Percentiles rank a stretch among this genome's conserved stretches.
Evolutionary conservation across 768 basidiomycete species (phyloP).

Genomic region (Macrocybe gigantea): DNA sequence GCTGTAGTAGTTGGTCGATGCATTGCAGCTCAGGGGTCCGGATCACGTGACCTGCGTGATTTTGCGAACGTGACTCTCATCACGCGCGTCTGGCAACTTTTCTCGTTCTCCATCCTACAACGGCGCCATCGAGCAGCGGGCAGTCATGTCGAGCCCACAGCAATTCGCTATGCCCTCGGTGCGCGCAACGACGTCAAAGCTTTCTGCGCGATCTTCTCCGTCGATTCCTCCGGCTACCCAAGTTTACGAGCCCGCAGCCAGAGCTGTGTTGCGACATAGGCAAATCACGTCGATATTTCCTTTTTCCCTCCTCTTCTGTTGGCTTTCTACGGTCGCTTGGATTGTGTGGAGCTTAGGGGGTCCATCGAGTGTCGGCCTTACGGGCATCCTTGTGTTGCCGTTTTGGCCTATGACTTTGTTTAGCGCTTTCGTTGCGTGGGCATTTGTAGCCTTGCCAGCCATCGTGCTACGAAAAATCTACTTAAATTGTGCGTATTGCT

Average conservation of each 20-base stretch:
- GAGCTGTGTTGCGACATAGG: constrained; percentile 54
- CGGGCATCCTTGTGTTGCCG: constrained; percentile 26
- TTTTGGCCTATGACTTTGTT: constrained; percentile 39
- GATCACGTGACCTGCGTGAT: too few species aligned
- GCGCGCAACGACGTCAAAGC: too few species aligned
- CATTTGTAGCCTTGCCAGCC: constrained; percentile 47
- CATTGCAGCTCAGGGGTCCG: too few species aligned
- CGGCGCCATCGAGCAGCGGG: too few species aligned
- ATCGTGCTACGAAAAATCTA: constrained; percentile 52
- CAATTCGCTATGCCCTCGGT: too few species aligned
- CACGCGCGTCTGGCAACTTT: too few species aligned
- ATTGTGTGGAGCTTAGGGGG: constrained; percentile 40
- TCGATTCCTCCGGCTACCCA: constrained; percentile 52
- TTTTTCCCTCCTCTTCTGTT: constrained; percentile 42
- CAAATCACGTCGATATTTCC: constrained; percentile 50
- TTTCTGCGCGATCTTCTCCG: constrained; percentile 39
- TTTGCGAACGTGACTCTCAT: too few species aligned
- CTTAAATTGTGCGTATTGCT: constrained; percentile 45
- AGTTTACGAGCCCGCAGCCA: constrained; percentile 62
- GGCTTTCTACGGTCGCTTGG: constrained; percentile 35
- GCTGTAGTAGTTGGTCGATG: too few species aligned
- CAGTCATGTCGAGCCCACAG: too few species aligned
- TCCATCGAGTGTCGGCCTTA: constrained; percentile 19
- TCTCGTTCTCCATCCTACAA: too few species aligned
- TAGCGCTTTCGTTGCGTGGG: constrained; percentile 40